Evolutionary conservation across 192 early-diverging fungal genomes (phyloP), one percentile per base, ranked within the genome.

Genomic region (Entomortierella beljakovae): DNA sequence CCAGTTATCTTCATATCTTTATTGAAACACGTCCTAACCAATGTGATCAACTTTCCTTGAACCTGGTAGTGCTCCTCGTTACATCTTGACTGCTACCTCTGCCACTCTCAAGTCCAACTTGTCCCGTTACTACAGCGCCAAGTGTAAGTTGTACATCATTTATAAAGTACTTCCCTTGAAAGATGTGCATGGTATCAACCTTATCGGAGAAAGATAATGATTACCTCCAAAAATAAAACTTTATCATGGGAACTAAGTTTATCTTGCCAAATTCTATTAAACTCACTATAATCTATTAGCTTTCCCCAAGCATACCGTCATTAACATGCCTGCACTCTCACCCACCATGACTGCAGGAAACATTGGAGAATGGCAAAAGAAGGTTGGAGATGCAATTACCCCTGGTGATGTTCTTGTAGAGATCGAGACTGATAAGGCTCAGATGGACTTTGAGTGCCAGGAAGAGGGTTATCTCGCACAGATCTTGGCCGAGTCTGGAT

Each of bases 381-480:
- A 94, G 80, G 89, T 97, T 64, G 97, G 98, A 32, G 98, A 99
- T 80, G 82, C 90, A 59, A 87, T 97, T 64, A 68, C 82, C 23
- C 91, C 96, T 32, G 98, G 98, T 46, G 98, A 99, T 81, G 91
- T 97, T 38, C 82, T 99, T 42, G 89, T 96, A 26, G 95, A 97
- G 82, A 95, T 99, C 61, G 98, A 99, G 81, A 99, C 98, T 31
- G 98, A 99, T 81, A 99, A 99, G 92, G 98, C 98, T 15, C 94
- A 95, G 82, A 98, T 99, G 96, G 98, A 99, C 77, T 96, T 99
- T 61, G 98, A 99, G 82, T 97, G 94, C 68, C 96, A 98, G 84
- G 98, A 99, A 67, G 98, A 99, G 70, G 98, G 98, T 22, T 94
- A 90, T 62, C 76, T 99, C 54, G 98, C 95, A 80, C 96, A 98